Base-by-base conservation (phyloP, 169 alveolate genomes). In the Plasmodium vivax region DNA sequence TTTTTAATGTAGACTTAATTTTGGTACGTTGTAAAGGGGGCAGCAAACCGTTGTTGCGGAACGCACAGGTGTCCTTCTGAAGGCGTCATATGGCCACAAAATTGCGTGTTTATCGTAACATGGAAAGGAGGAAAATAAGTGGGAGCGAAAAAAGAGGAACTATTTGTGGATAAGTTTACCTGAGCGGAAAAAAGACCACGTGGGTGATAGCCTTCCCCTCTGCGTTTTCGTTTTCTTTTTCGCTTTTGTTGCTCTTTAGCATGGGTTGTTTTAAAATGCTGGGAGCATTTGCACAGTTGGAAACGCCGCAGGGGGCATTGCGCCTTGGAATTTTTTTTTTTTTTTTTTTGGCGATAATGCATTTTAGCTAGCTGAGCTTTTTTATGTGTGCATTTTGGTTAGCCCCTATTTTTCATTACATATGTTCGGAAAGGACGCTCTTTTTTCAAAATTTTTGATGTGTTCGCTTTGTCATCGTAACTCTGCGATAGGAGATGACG, bases 401-500 rank as follows among this genome's bases (percentile, higher is more conserved):
- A 75, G 45, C 58, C 23, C 27, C 10, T 23, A 12, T n/a, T 75
- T 75, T 38, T 16, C 27, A 45, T 75, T 75, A 75, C 45, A 82
- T 41, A 51, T 30, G 41, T 82, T 80, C 23, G 56, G 23, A 9
- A 54, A 56, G 23, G 71, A 34, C n/a, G 32, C 45, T 7, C 23
- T 43, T 43, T 51, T 84, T 84, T 84, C 34, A 32, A 45, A 54
- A 38, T 68, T 10, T n/a, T 9, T 87, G 93, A 85, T 62, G 80
- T 77, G 43, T 79, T 9, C 12, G 34, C 27, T 75, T 45, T 38
- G 80, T 43, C 36, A 27, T 32, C 30, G 6, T 75, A 36, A 74
- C 87, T 68, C 82, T 87, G 56, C 9, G 75, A 77, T 34, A 77
- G 10, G 87, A 87, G 34, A 34, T 87, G 30, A 73, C 23, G 79